Evolutionary conservation across 345 rosid species (phyloP), one percentile per base, ranked within the genome.

Genomic region (Laguncularia racemosa): DNA sequence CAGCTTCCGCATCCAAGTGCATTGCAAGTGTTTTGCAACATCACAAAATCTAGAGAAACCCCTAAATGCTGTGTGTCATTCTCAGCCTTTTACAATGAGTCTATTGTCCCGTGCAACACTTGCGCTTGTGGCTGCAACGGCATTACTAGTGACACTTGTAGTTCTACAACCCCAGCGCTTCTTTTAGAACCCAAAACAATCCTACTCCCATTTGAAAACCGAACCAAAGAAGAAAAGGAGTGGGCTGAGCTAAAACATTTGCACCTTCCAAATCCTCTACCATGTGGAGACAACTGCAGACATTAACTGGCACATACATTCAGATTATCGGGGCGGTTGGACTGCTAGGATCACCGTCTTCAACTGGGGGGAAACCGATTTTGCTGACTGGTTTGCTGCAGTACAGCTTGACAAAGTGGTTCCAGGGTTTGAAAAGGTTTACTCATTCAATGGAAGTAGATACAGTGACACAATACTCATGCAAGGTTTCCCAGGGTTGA

Each of bases 21-120:
- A 0, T 68, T 81, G 84, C 86, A 81, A 62, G 64, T 81, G 13
- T 76, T 73, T 6, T 84, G 84, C 78, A 84, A 81, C 71, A 71
- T 77, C 54, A 67, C 81, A 12, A 60, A 20, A 45, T 69, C 78
- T 11, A 56, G 48, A 2, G 50, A 59, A 21, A 72, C 52, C 0
- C 73, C 78, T 0, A 71, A 62, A 63, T 79, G 90, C 20, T 84
- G 86, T 1, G 90, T 81, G 21, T 71, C 84, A 9, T 84, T 81
- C 68, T 84, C 90, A 1, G 66, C 86, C 2, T 84, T 74, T 33
- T 78, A 64, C 75, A 81, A 76, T 46, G 73, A 73, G 15, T 78
- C 84, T 13, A 70, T 63, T 15, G 53, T 84, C 23, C 90, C 86
- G 3, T 84, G 90, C 64, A 70, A 58, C 33, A 73, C 84, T 1